Base-by-base conservation (phyloP, 768 basidiomycete species). In the Phlegmacium glaucopus region DNA sequence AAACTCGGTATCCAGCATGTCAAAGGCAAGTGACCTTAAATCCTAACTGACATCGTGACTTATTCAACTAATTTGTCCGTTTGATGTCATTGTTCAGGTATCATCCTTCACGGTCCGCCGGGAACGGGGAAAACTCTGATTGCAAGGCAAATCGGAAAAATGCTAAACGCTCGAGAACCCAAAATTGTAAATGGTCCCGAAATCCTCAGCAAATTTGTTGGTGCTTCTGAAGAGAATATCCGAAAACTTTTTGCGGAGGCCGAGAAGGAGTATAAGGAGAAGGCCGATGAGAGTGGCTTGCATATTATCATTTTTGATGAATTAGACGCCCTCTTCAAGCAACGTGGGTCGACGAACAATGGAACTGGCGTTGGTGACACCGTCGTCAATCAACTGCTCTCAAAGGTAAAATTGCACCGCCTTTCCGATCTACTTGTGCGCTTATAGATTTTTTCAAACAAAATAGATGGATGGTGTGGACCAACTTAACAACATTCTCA, bases 231-330 rank as follows among this genome's bases (percentile, higher is more conserved):
- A 72, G 96, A 99, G 70, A 99, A 99, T 59, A 84, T 99, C 55
- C 81, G 96, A 43, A 98, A 98, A 64, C 78, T 99, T 26, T 99
- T 99, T 57, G 90, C 78, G n/a, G 96, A 99, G 57, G 96, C 96
- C 0, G 96, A 99, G 74, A 91, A 91, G 66, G 96, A 99, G 90
- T 98, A 94, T 74, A 98, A 96, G 66, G 91, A 90, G 56, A 97
- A 97, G 67, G 90, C 87, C 6, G 95, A 98, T 54, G 94, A 97
- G 55, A 95, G 93, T 67, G 94, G 92, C 3, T 70, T 99, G 39
- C 96, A 99, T 61, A 98, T 99, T 71, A 97, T 99, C 71, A 99
- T 99, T 51, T 99, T 99, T 60, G 96, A 99, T 64, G 96, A 99
- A 68, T 68, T 99, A 57, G 96, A 99, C 61, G 96, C 96, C 12